Conservation (phyloP, 1,284 basidiomycete species). For the Ganoderma meredithae region DNA sequence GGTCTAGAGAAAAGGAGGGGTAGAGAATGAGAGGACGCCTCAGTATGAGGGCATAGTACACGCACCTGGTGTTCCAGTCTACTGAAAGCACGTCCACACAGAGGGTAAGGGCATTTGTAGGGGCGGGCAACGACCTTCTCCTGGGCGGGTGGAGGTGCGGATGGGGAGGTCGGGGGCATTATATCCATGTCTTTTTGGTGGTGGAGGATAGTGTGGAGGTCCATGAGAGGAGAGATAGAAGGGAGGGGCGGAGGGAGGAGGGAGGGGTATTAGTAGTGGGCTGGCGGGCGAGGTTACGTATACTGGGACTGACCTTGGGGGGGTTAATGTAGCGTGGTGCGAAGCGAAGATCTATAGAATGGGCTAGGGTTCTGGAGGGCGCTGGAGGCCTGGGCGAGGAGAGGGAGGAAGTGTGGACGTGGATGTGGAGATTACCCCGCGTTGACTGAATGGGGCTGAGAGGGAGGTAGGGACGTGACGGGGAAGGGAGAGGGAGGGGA, state of each 20-base stretch:
- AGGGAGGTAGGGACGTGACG: not conserved
- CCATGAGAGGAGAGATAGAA: slow-evolving; percentile 23
- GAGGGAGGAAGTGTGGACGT: slow-evolving; percentile 23
- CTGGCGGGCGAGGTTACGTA: slow-evolving; percentile 18
- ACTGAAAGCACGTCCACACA: slow-evolving; percentile 92
- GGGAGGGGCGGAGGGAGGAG: slow-evolving; percentile 11
- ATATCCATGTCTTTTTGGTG: slow-evolving; percentile 33
- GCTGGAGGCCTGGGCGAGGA: slow-evolving; percentile 23
- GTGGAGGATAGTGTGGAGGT: slow-evolving; percentile 28
- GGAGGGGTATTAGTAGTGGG: slow-evolving; percentile 31
- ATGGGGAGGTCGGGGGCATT: slow-evolving; percentile 37
- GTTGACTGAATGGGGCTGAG: slow-evolving; percentile 21
- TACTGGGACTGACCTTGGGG: slow-evolving; percentile 25
- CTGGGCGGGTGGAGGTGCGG: slow-evolving; percentile 35
- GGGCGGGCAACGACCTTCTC: slow-evolving; percentile 78
- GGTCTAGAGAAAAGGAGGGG: slow-evolving; percentile 63
- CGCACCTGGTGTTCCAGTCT: slow-evolving; percentile 91
- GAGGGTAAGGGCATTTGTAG: slow-evolving; percentile 94
- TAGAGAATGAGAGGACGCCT: slow-evolving; percentile 29
- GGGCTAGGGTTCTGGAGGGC: slow-evolving; percentile 28
- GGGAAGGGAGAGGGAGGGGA: slow-evolving; percentile 22
- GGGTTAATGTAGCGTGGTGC: slow-evolving; percentile 14
- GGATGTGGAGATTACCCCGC: slow-evolving; percentile 30
- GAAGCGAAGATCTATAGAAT: slow-evolving; percentile 29
- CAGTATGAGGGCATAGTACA: slow-evolving; percentile 30